These are phyloP conservation scores for Citrus inodora DNA, from an alignment of 345 rosid genomes.

Conservation along the genomic window DNA sequence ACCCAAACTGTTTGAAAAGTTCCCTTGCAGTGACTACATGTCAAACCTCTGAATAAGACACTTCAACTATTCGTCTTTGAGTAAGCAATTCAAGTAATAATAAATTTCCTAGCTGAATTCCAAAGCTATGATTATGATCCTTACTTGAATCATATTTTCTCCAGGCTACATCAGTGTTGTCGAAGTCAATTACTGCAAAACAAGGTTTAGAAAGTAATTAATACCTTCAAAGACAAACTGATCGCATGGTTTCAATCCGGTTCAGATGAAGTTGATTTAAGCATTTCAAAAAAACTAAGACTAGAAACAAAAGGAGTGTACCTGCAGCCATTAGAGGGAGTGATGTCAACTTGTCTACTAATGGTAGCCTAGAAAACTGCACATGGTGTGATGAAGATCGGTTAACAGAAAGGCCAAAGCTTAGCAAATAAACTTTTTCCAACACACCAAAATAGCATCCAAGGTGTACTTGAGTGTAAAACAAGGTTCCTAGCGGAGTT, in stretches of 20 bases:
- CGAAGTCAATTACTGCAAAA: slow-evolving; percentile 56
- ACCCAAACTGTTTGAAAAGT: slow-evolving; percentile 57
- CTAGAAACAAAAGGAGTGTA: background rate
- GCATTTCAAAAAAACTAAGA: background rate
- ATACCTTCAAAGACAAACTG: background rate
- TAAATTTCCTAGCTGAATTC: background rate
- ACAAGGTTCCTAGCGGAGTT: slow-evolving; percentile 53
- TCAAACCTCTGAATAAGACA: slow-evolving; percentile 35
- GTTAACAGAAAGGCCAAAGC: background rate
- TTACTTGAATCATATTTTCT: slow-evolving; percentile 63
- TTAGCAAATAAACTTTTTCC: background rate
- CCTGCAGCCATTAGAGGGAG: slow-evolving; percentile 67
- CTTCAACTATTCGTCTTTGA: slow-evolving; percentile 17
- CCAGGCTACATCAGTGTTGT: slow-evolving; percentile 69
- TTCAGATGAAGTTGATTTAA: background rate
- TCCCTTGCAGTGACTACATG: slow-evolving; percentile 64
- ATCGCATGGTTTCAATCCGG: background rate
- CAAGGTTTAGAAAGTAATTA: background rate
- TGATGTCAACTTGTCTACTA: slow-evolving; percentile 46
- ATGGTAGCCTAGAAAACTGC: slow-evolving; percentile 47
- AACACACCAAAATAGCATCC: background rate
- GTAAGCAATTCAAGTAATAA: slow-evolving; percentile 11
- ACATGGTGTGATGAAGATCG: slow-evolving; percentile 1
- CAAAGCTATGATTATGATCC: slow-evolving; percentile 12
- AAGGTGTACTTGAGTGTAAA: slow-evolving; percentile 43